Conservation (phyloP, 495 filamentous ascomycete genomes). For the Penicillium coprophilum region DNA sequence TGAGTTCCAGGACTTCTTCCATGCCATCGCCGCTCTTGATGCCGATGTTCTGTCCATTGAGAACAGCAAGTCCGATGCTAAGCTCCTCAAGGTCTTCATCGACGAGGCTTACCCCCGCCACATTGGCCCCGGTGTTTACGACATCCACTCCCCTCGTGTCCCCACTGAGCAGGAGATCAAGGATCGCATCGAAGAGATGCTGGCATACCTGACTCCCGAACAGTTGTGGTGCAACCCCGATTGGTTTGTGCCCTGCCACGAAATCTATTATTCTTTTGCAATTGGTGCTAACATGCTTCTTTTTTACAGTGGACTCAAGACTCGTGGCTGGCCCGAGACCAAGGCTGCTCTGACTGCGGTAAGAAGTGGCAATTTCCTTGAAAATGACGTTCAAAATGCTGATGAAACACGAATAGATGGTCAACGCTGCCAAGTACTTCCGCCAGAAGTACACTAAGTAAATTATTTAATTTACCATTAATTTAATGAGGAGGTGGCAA, state of each 20-base stretch:
- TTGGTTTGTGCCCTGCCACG: conserved; percentile 44
- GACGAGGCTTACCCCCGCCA: conserved; percentile 94
- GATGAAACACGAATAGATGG: conserved; percentile 59
- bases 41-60: conserved; percentile 98
- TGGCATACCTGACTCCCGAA: conserved; percentile 85
- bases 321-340: conserved; percentile 93
- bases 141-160: conserved; percentile 98
- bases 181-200: conserved; percentile 95
- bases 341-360: conserved; percentile 74
- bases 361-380: background rate
- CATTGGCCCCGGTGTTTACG: conserved; percentile 99
- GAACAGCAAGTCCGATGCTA: conserved; percentile 99
- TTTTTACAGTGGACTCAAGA: conserved; percentile 73
- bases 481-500: conserved; percentile 40
- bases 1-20: conserved; percentile 99
- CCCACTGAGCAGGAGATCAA: conserved; percentile 95
- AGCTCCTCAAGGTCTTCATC: conserved; percentile 97
- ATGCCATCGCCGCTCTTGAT: conserved; percentile 96
- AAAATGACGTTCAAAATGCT: background rate
- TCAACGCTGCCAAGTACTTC: conserved; percentile 94
- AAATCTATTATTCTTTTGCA: background rate
- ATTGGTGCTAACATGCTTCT: background rate
- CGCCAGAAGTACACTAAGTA: conserved; percentile 77
- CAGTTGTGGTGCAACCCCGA: conserved; percentile 99
- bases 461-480: conserved; percentile 26